A percentile compares a stretch with the other conserved stretches of the same genome.
phyloP scores from a whole-genome alignment of 2,329 filamentous ascomycete species.

The Aureobasidium sp. region DNA sequence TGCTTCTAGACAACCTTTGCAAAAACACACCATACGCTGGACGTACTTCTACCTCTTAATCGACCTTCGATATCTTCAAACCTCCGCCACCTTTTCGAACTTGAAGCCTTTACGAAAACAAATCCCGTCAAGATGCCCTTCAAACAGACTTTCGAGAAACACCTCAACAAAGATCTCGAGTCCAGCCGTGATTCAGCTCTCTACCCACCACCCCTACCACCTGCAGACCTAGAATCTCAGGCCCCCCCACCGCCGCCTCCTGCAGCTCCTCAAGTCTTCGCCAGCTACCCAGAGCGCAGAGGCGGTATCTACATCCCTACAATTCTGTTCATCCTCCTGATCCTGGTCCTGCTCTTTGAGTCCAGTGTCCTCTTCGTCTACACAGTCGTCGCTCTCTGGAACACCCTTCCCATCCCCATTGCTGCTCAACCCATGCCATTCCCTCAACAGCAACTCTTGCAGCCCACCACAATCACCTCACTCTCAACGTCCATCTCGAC shows the following conservation, averaged over 20 bases:
- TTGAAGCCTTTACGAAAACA: neutral
- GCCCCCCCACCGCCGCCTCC: conserved; percentile 19
- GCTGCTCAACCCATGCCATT: conserved; percentile 18
- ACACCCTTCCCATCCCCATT: conserved; percentile 27
- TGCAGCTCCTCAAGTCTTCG: conserved; percentile 18
- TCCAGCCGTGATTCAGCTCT: conserved; percentile 14
- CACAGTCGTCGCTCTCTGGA: conserved; percentile 32
- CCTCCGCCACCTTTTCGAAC: neutral
- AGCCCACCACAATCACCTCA: neutral
- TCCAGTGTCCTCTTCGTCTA: conserved; percentile 32
- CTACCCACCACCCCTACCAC: conserved; percentile 19
- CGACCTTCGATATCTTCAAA: neutral
- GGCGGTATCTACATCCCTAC: conserved; percentile 29
- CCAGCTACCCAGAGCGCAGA: conserved; percentile 24
- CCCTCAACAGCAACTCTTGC: neutral
- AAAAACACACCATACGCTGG: neutral
- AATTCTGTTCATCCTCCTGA: conserved; percentile 28
- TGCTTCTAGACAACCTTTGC: neutral
- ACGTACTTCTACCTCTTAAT: neutral
- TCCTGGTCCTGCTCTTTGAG: conserved; percentile 27
- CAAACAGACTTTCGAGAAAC: conserved; percentile 26
- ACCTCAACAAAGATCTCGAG: conserved; percentile 29
- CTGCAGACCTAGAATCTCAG: conserved; percentile 19
- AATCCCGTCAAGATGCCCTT: conserved; percentile 23
- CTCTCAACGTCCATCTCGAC: neutral